Conservation (phyloP, 2,329 filamentous ascomycete species). For the Fusarium irregulare region DNA sequence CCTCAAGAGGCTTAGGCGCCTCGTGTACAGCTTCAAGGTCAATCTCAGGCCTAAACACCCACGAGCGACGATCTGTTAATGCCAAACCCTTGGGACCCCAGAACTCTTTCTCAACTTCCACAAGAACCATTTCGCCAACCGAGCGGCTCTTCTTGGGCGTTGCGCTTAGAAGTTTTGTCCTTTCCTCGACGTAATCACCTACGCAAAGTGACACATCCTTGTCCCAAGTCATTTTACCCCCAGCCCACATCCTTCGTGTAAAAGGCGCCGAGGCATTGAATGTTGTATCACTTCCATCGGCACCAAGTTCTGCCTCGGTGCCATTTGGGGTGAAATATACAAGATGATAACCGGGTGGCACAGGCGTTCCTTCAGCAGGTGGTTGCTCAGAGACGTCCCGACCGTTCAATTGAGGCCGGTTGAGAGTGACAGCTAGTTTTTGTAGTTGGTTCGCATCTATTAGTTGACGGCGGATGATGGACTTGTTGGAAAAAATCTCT, state of each 20-base stretch:
- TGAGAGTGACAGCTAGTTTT: constrained; percentile 68
- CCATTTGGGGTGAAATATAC: constrained; percentile 71
- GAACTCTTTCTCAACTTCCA: constrained; percentile 71
- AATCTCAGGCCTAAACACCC: constrained; percentile 58
- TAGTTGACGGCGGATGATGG: constrained; percentile 55
- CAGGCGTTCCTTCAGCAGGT: constrained; percentile 57
- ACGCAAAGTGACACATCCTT: constrained; percentile 55
- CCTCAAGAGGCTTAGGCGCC: constrained; percentile 31
- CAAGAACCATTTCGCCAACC: constrained; percentile 71
- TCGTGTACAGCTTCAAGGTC: constrained; percentile 32
- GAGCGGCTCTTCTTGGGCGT: constrained; percentile 65
- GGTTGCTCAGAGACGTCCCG: constrained; percentile 53
- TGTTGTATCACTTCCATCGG: constrained; percentile 69
- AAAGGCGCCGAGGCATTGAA: constrained; percentile 71
- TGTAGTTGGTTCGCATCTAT: constrained; percentile 73
- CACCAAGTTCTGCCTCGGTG: constrained; percentile 64
- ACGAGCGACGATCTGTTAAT: constrained; percentile 66
- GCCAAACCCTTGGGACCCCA: constrained; percentile 62
- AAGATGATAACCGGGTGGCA: constrained; percentile 71
- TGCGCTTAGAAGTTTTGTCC: constrained; percentile 65
- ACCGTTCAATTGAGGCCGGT: constrained; percentile 57
- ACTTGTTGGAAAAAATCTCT: constrained; percentile 46
- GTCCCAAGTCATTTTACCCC: constrained; percentile 67
- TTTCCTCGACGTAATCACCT: constrained; percentile 67
- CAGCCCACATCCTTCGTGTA: constrained; percentile 75